phyloP scores from a whole-genome alignment of 2,329 filamentous ascomycete species.

The Alternaria solani region DNA sequence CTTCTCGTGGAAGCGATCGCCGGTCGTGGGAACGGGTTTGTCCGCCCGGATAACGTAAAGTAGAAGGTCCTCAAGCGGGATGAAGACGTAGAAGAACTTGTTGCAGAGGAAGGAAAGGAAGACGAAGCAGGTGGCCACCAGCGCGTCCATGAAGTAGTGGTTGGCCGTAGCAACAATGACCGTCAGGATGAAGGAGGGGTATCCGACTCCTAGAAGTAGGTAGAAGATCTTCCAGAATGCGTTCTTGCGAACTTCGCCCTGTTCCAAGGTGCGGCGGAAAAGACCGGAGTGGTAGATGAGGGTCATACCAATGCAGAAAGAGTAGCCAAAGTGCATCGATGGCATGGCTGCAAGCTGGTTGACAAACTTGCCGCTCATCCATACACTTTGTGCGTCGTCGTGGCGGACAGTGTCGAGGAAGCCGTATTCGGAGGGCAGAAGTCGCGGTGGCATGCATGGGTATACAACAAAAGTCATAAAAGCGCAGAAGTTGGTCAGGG shows the following conservation, averaged over 20 bases:
- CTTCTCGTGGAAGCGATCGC: conserved; percentile 54
- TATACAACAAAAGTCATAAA: conserved; percentile 62
- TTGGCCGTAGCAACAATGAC: conserved; percentile 70
- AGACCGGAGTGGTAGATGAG: conserved; percentile 62
- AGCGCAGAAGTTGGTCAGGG: conserved; percentile 62
- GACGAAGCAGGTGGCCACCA: conserved; percentile 60
- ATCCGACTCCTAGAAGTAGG: conserved; percentile 58
- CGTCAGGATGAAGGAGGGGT: conserved; percentile 63
- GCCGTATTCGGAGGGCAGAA: conserved; percentile 56
- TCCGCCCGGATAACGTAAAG: conserved; percentile 59
- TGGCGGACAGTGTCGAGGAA: conserved; percentile 59
- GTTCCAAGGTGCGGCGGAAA: conserved; percentile 54
- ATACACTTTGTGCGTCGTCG: conserved; percentile 57
- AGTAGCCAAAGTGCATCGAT: conserved; percentile 64
- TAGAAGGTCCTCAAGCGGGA: conserved; percentile 62
- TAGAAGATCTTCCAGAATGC: conserved; percentile 55
- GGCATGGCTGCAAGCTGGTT: conserved; percentile 59
- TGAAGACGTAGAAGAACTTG: conserved; percentile 59
- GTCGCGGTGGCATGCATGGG: conserved; percentile 62
- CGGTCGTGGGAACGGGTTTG: conserved; percentile 64
- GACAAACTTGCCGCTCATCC: conserved; percentile 57
- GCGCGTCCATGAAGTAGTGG: conserved; percentile 66
- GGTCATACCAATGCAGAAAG: conserved; percentile 62
- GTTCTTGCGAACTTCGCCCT: conserved; percentile 54
- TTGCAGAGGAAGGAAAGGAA: conserved; percentile 59